These are phyloP conservation scores for Zygotorulaspora danielsina DNA, from an alignment of 805 yeast species.

Conservation along the genomic window DNA sequence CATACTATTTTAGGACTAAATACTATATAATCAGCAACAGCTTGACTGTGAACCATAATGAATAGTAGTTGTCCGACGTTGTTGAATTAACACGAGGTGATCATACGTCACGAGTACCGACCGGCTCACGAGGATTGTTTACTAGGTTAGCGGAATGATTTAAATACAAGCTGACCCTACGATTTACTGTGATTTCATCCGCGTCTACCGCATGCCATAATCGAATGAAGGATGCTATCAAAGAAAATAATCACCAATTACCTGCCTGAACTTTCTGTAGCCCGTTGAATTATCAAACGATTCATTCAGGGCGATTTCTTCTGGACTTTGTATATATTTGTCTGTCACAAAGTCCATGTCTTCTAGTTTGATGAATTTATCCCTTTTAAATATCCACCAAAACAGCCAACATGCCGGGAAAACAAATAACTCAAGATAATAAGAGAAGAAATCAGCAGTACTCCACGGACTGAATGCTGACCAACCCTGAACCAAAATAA, in stretches of 20 bases:
- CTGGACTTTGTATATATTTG: constrained; percentile 46
- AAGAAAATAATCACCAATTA: constrained; percentile 19
- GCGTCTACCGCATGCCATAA: too few species aligned
- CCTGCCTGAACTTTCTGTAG: constrained; percentile 40
- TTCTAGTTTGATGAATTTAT: constrained; percentile 40
- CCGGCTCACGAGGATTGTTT: too few species aligned
- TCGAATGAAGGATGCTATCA: too few species aligned
- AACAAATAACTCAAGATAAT: constrained; percentile 44
- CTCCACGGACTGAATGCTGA: constrained; percentile 45
- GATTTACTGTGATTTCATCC: too few species aligned
- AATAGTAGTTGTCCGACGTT: too few species aligned
- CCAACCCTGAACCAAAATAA: constrained; percentile 54
- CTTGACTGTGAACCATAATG: too few species aligned
- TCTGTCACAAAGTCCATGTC: constrained; percentile 55
- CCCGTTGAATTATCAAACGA: constrained; percentile 41
- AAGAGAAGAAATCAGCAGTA: constrained; percentile 40
- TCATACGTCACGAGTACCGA: too few species aligned
- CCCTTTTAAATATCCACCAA: constrained; percentile 43
- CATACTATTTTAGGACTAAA: too few species aligned
- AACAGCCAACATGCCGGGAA: constrained; percentile 43
- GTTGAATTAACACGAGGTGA: too few species aligned
- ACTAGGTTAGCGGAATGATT: too few species aligned
- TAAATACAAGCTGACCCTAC: too few species aligned
- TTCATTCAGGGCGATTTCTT: constrained; percentile 42
- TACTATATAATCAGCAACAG: too few species aligned